Conservation (phyloP, 768 basidiomycete genomes). For the Tubosaeta brunneosetosa region DNA sequence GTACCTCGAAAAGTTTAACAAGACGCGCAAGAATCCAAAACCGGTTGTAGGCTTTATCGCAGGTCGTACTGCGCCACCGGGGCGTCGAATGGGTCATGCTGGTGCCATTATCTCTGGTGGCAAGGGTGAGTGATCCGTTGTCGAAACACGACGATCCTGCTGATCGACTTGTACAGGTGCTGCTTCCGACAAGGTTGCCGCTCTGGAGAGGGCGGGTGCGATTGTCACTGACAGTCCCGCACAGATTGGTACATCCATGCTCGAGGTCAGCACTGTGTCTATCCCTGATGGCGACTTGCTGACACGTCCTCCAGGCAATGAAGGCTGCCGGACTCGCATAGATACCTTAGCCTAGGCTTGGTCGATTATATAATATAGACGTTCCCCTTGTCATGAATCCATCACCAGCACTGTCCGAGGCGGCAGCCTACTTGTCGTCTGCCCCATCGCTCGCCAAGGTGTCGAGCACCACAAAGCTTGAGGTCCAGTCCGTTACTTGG, state of each 20-base stretch:
- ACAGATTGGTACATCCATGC: slow-evolving; percentile 86
- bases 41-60: slow-evolving; percentile 98
- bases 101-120: slow-evolving; percentile 98
- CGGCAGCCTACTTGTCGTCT: slow-evolving; percentile 60
- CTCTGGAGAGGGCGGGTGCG: slow-evolving; percentile 86
- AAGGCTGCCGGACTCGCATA: slow-evolving; percentile 67
- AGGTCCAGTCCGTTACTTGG: slow-evolving; percentile 46
- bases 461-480: slow-evolving; percentile 63
- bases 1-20: slow-evolving; percentile 90
- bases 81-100: slow-evolving; percentile 96
- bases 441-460: slow-evolving; percentile 50
- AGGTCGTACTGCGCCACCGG: slow-evolving; percentile 95
- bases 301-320: slow-evolving; percentile 55
- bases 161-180: slow-evolving; percentile 44
- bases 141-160: neutral
- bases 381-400: slow-evolving; percentile 16
- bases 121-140: slow-evolving; percentile 58
- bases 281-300: slow-evolving; percentile 2
- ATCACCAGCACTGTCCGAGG: slow-evolving; percentile 48
- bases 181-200: slow-evolving; percentile 89
- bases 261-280: slow-evolving; percentile 56
- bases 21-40: slow-evolving; percentile 79
- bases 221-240: slow-evolving; percentile 95
- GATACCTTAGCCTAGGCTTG: slow-evolving; percentile 21
- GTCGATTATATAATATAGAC: slow-evolving; percentile 37